These are phyloP conservation scores for Trifolium pratense DNA, from an alignment of 306 rosid genomes.

Conservation along the genomic window DNA sequence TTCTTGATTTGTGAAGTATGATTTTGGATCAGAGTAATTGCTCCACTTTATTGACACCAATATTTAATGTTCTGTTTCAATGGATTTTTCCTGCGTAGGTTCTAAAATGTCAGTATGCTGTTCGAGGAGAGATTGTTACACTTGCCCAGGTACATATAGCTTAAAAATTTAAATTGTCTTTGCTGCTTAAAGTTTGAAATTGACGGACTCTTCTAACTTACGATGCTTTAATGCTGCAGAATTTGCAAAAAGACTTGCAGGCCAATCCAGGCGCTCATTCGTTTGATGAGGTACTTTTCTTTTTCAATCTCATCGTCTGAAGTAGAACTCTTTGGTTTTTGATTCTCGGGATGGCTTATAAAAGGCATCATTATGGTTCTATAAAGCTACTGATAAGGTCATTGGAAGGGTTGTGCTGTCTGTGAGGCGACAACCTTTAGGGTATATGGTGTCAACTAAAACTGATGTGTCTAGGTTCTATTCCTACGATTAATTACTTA, in stretches of 20 bases:
- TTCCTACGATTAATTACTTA: too few relatives aligned
- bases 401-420: too few relatives aligned
- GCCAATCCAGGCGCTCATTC: slow-evolving; percentile 77
- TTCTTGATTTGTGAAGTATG: not conserved
- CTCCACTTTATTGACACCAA: slow-evolving; percentile 7
- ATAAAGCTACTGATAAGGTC: not conserved
- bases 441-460: too few relatives aligned
- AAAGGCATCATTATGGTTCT: slow-evolving; percentile 6
- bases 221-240: slow-evolving; percentile 54
- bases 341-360: not conserved
- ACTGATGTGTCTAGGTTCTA: too few relatives aligned
- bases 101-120: slow-evolving; percentile 92
- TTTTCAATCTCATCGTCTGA: slow-evolving; percentile 26
- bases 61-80: slow-evolving; percentile 18
- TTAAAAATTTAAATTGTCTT: slow-evolving; percentile 8
- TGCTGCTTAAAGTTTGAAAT: not conserved
- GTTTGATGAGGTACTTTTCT: slow-evolving; percentile 77
- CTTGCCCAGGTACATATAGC: slow-evolving; percentile 78
- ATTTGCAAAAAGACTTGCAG: slow-evolving; percentile 68
- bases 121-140: slow-evolving; percentile 90
- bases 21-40: not conserved
- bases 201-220: not conserved
- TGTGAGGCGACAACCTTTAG: too few relatives aligned
- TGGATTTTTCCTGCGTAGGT: slow-evolving; percentile 55
- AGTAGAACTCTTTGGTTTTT: slow-evolving; percentile 15